A percentile compares a stretch with the other conserved stretches of the same genome.
Evolutionary conservation across 73 alveolate species (phyloP).

Genomic region (Breviolum minutum): DNA sequence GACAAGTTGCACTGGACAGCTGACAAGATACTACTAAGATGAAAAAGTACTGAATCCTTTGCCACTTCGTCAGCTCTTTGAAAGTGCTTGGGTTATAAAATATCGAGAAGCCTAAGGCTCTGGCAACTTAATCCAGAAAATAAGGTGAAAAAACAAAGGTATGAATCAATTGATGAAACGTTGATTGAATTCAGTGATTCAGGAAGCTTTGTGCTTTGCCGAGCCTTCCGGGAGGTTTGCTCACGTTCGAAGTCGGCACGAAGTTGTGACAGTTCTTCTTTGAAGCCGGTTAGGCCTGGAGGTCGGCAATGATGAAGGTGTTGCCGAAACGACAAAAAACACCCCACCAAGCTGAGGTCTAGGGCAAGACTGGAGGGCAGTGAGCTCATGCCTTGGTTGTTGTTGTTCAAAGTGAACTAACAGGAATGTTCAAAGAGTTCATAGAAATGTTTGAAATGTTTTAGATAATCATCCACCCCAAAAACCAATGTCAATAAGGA

Average conservation of each 20-base stretch:
- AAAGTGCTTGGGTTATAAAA: too few relatives aligned
- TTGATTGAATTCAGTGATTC: not conserved
- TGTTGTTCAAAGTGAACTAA: not conserved
- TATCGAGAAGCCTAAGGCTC: too few relatives aligned
- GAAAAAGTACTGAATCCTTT: not conserved
- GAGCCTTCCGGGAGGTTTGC: constrained; percentile 62
- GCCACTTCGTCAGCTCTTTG: too few relatives aligned
- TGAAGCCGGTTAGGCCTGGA: constrained; percentile 52
- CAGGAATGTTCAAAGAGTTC: not conserved
- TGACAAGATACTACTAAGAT: not conserved
- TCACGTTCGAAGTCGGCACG: constrained; percentile 92
- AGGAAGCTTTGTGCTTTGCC: too few relatives aligned
- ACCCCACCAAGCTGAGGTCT: not conserved
- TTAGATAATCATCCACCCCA: not conserved
- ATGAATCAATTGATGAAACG: not conserved
- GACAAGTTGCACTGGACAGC: not conserved
- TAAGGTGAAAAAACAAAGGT: too few relatives aligned
- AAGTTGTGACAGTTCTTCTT: constrained; percentile 62
- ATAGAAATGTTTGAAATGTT: too few relatives aligned
- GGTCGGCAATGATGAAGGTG: not conserved
- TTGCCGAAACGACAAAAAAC: not conserved
- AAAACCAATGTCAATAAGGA: not conserved
- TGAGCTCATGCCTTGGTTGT: constrained; percentile 6
- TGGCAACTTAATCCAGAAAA: too few relatives aligned
- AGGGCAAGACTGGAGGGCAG: constrained; percentile 20